Evolutionary conservation across 768 basidiomycete species (phyloP), one percentile per base, ranked within the genome.

Genomic region (Nevesoporus exiguus): DNA sequence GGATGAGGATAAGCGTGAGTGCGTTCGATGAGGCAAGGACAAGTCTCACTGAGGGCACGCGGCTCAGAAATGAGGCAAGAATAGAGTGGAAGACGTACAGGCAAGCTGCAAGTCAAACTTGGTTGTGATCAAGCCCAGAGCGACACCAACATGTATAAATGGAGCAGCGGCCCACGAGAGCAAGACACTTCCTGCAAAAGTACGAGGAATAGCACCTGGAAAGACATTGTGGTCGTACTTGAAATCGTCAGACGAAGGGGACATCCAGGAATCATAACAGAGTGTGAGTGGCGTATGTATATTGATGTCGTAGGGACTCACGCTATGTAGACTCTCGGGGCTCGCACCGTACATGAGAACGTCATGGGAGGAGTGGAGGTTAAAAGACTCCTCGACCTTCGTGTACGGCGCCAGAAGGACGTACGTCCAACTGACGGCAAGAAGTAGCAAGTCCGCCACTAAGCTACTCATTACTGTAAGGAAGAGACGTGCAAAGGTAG

Each of bases 371-470:
- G 92, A 94, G 66, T 98, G 97, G 9, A 98, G 79, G 60, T 88
- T 94, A 77, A 98, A 98, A 64, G 88, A 90, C 73, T 99, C 97
- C 70, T 99, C 97, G 27, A 99, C 97, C 74, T 99, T 99, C 4
- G 91, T 90, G 67, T 88, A 93, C 0, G 97, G 96, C 3, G 90
- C 81, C 3, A 91, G 73, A 24, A 88, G 60, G 44, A 95, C 87
- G 59, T 96, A 88, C 1, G 66, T 61, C 79, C 84, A 89, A 49
- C 76, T 75, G 43, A 77, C 74, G 0, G 62, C 63, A 24, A 85
- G 67, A 15, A 89, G 63, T 10, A 83, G 62, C 19, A 73, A 58
- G 61, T 91, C 89, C 17, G 81, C 71, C 5, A 62, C 54, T 9
- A 71, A 25, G 27, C 52, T 60, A n/a, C 30, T 54, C 65, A 64